These are phyloP conservation scores for Fraxinus anomala DNA, from an alignment of 257 asterid genomes.

Conservation along the genomic window DNA sequence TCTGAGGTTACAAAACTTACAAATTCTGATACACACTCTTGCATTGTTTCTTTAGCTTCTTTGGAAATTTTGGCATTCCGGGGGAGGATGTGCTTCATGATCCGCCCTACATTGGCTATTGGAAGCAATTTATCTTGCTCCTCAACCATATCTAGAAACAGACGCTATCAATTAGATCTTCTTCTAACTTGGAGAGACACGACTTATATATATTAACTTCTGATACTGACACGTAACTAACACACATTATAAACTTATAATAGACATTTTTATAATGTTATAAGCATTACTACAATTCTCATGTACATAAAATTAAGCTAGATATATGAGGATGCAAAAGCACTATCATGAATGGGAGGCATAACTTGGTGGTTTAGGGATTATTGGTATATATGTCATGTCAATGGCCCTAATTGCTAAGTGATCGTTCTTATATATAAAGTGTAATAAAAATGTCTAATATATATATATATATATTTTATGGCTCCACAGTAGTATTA, in stretches of 20 bases:
- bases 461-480: too few species aligned
- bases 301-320: background rate
- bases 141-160: constrained; percentile 33
- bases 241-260: background rate
- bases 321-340: constrained; percentile 1
- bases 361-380: constrained; percentile 43
- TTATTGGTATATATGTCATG: constrained; percentile 21
- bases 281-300: too few species aligned
- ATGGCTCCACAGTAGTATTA: too few species aligned
- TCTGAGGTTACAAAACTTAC: constrained; percentile 63
- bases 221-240: background rate
- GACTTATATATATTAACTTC: background rate
- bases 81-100: constrained; percentile 66
- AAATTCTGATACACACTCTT: constrained; percentile 72
- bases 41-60: constrained; percentile 63
- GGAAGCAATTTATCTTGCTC: constrained; percentile 55
- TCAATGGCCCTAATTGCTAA: constrained; percentile 25
- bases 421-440: background rate
- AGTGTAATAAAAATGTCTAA: background rate
- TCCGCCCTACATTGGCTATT: constrained; percentile 68
- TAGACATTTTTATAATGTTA: too few species aligned
- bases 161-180: constrained; percentile 17
- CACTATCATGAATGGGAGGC: constrained; percentile 28
- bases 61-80: constrained; percentile 55
- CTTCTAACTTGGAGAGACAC: constrained; percentile 13